Conservation (phyloP, 106 monocot genomes). For the Apostasia ramifera region DNA sequence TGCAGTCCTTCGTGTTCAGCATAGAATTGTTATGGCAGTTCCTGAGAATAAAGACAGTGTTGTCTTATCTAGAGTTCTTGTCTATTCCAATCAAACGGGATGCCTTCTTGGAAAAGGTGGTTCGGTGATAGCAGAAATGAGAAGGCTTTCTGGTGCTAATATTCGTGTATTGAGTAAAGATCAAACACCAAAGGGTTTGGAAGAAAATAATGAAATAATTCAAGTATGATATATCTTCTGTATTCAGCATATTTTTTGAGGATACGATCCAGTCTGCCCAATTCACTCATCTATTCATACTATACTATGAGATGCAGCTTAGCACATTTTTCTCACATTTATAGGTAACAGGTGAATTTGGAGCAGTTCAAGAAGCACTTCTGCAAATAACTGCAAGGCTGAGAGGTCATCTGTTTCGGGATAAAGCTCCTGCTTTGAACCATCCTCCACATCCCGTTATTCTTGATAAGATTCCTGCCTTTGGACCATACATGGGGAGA, state of each 20-base stretch:
- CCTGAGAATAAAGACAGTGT: conserved; percentile 40
- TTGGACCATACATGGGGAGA: conserved; percentile 49
- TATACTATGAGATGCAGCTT: not conserved
- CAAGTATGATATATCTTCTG: conserved; percentile 35
- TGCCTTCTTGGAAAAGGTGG: conserved; percentile 94
- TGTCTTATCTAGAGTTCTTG: conserved; percentile 41
- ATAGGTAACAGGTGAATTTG: conserved; percentile 61
- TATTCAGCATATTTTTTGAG: not conserved
- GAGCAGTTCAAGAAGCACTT: conserved; percentile 69
- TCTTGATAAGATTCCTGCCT: conserved; percentile 46
- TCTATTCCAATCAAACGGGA: conserved; percentile 70
- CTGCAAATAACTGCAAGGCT: conserved; percentile 77
- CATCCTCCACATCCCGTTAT: conserved; percentile 41
- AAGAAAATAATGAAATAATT: conserved; percentile 72
- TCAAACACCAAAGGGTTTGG: conserved; percentile 42
- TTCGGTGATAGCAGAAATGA: conserved; percentile 87
- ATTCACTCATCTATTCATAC: not conserved
- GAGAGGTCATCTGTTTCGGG: conserved; percentile 73
- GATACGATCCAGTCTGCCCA: not conserved
- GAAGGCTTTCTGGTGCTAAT: conserved; percentile 70
- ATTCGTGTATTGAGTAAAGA: conserved; percentile 72
- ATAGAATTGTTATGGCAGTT: conserved; percentile 37
- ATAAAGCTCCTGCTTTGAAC: conserved; percentile 33
- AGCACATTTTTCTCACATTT: conserved; percentile 4
- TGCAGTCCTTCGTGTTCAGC: conserved; percentile 65